Conservation (phyloP, 1,284 basidiomycete genomes). For the Ceratobasidium sp. region DNA sequence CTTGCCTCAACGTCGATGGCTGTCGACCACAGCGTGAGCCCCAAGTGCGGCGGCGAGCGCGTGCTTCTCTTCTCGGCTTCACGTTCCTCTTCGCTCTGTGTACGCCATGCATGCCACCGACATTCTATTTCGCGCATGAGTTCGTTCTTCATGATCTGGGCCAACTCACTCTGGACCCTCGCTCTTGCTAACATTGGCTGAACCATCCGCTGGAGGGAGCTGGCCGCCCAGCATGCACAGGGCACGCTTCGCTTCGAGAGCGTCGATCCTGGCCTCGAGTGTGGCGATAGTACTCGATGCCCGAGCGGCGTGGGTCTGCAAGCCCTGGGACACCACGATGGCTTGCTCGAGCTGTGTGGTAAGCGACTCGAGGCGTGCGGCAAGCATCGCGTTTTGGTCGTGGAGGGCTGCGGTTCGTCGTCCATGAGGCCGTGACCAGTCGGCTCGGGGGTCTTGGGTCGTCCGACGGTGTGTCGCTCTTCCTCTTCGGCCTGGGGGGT, state of each 20-base stretch:
- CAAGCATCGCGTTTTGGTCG: constrained; percentile 66
- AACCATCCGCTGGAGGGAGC: not conserved
- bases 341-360: constrained; percentile 79
- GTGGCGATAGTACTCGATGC: constrained; percentile 79
- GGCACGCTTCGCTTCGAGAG: constrained; percentile 53
- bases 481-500: constrained; percentile 55
- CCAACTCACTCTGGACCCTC: constrained; percentile 1
- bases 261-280: constrained; percentile 65
- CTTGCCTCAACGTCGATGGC: constrained; percentile 10
- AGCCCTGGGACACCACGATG: constrained; percentile 70
- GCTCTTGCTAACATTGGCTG: not conserved
- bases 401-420: constrained; percentile 51
- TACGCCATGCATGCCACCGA: constrained; percentile 34
- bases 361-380: constrained; percentile 72
- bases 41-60: constrained; percentile 28
- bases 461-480: constrained; percentile 53
- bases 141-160: constrained; percentile 30
- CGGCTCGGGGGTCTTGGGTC: constrained; percentile 78
- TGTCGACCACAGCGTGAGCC: constrained; percentile 20
- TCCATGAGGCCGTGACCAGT: constrained; percentile 68
- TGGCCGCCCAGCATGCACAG: constrained; percentile 16
- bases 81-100: constrained; percentile 23
- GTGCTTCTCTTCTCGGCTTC: constrained; percentile 30
- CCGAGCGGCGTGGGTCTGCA: constrained; percentile 79
- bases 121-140: constrained; percentile 35